A percentile compares a stretch with the other conserved stretches of the same genome.
Evolutionary conservation across 257 asterid genomes (phyloP).

Genomic region (Ajuga chamaepitys): DNA sequence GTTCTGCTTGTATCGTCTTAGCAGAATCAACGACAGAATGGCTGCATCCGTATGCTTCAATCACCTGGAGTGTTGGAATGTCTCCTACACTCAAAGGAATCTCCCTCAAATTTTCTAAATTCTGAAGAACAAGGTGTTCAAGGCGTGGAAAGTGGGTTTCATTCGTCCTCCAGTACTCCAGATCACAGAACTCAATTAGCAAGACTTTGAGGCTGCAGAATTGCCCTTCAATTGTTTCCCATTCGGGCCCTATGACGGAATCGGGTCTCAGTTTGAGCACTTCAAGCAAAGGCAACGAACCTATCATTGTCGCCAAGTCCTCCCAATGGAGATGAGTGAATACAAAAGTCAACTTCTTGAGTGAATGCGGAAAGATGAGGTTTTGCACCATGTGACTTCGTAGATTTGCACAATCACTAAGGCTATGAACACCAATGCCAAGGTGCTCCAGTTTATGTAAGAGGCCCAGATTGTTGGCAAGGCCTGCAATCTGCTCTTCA

Average conservation of each 20-base stretch:
- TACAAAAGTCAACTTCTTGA: neutral
- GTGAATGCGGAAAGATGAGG: neutral
- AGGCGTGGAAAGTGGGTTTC: too few species aligned
- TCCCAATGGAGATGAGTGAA: neutral
- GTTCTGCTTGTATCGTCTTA: too few species aligned
- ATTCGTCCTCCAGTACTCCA: neutral
- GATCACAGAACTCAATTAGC: neutral
- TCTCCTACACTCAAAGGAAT: too few species aligned
- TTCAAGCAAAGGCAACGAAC: neutral
- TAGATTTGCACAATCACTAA: neutral
- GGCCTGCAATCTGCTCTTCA: neutral
- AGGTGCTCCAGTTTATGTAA: conserved; percentile 6
- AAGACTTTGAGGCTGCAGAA: neutral
- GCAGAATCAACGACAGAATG: too few species aligned
- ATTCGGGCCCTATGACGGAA: neutral
- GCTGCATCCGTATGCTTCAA: too few species aligned
- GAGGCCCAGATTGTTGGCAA: neutral
- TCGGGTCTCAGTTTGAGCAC: neutral
- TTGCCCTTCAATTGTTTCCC: neutral
- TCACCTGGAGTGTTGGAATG: too few species aligned
- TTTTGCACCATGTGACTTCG: neutral
- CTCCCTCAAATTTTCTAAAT: too few species aligned
- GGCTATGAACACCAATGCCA: neutral
- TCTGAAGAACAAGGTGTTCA: too few species aligned
- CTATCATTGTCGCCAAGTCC: neutral